Evolutionary conservation across 805 yeast genomes (phyloP), one percentile per base, ranked within the genome.

Genomic region (Nakazawaea ishiwadae): DNA sequence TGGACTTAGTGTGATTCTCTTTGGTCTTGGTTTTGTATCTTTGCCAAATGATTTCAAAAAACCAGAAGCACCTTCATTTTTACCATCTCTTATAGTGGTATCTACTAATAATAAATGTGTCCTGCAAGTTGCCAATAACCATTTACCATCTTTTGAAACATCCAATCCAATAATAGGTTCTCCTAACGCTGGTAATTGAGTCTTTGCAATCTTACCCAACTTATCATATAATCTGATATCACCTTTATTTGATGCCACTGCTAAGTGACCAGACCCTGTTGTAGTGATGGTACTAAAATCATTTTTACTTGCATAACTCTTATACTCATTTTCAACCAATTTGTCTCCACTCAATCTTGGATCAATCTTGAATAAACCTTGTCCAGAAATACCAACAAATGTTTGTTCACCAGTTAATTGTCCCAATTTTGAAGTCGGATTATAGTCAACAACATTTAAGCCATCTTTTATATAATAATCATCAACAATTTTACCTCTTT

Each of bases 131-230:
- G 89, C 93, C 45, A 89, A 65, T 31, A 88, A 54, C 83, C 88
- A 89, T 50, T 77, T 69, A 45, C 96, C 96, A 56, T 84, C 90
- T 16, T 83, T 75, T 5, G 95, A 79, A 1, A 76, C 78, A 45
- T 84, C 90, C 15, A 85, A 51, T 17, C 84, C 84, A 30, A 71
- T 62, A 38, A 84, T 75, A 2, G 77, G 66, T 51, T 88, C 95
- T 19, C 96, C 96, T 29, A 88, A 64, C 0, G 93, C 88, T 2
- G 96, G 96, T 24, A 89, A 63, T 18, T 75, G 70, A 2, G 93
- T 80, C 64, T 84, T 85, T 1, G 96, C 96, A 50, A 73, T 75
- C 44, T 75, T 69, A 11, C 96, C 96, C 11, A 87, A 54, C 44
- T 73, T 65, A 59, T 87, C 86, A 56, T 75, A 87, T 31, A 89